Evolutionary conservation across 2,329 filamentous ascomycete genomes (phyloP).

Genomic region (Aspergillus flavus): DNA sequence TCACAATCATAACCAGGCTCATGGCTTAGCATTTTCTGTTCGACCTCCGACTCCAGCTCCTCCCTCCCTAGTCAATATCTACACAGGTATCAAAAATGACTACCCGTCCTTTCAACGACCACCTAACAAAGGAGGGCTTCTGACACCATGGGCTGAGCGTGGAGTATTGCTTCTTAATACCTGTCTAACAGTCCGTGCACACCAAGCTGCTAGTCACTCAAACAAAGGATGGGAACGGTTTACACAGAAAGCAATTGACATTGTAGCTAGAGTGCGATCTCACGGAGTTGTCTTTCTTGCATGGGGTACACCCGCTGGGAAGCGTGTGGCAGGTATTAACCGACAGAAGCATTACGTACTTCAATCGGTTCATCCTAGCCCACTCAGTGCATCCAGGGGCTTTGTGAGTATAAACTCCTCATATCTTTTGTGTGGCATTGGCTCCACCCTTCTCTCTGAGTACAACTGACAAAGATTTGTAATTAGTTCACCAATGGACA

Average conservation of each 20-base stretch:
- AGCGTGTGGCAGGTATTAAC: conserved; percentile 75
- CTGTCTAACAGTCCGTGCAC: conserved; percentile 87
- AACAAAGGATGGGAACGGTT: conserved; percentile 90
- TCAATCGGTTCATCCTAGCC: conserved; percentile 87
- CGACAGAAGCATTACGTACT: conserved; percentile 76
- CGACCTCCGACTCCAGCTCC: conserved; percentile 85
- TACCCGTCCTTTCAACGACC: conserved; percentile 79
- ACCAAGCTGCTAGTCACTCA: conserved; percentile 83
- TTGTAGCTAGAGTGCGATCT: conserved; percentile 74
- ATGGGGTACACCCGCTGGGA: conserved; percentile 85
- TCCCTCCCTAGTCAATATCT: conserved; percentile 92
- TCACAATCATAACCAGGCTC: conserved; percentile 92
- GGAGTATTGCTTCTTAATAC: conserved; percentile 94
- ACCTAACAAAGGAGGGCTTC: conserved; percentile 74
- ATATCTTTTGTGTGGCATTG: neutral
- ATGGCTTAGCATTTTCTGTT: conserved; percentile 94
- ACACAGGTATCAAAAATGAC: conserved; percentile 81
- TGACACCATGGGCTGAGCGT: conserved; percentile 91
- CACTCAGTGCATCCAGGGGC: conserved; percentile 79
- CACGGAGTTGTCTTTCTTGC: conserved; percentile 91
- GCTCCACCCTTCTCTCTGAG: neutral
- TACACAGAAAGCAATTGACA: conserved; percentile 88
- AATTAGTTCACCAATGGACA: conserved; percentile 46
- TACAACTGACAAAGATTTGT: neutral
- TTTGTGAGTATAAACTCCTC: conserved; percentile 59